Evolutionary conservation across 1,284 basidiomycete species (phyloP).

Genomic region (Earliella scabrosa): DNA sequence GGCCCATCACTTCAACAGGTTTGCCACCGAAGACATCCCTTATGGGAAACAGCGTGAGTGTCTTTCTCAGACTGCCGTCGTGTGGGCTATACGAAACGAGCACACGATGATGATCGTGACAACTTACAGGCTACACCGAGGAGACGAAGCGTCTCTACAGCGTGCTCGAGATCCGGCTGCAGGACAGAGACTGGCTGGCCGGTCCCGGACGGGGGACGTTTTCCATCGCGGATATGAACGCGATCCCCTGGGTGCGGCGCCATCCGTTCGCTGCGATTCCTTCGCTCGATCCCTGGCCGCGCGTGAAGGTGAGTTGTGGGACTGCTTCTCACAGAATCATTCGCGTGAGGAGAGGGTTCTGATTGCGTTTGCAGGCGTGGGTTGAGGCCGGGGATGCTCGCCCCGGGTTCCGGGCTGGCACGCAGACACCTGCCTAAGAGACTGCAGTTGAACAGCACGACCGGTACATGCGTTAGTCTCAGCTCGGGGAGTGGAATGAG

Average conservation of each 20-base stretch:
- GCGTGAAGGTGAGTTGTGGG: constrained; percentile 34
- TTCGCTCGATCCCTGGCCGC: constrained; percentile 44
- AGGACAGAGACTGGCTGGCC: constrained; percentile 68
- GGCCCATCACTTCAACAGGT: constrained; percentile 60
- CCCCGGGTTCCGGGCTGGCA: constrained; percentile 31
- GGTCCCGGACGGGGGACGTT: constrained; percentile 69
- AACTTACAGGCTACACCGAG: constrained; percentile 61
- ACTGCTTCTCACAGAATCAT: background rate
- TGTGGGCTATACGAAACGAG: background rate
- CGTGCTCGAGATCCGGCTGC: constrained; percentile 75
- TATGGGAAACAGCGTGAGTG: constrained; percentile 62
- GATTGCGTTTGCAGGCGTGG: constrained; percentile 28
- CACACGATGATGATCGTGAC: background rate
- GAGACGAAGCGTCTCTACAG: constrained; percentile 81
- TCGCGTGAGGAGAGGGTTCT: background rate
- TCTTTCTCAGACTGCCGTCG: background rate
- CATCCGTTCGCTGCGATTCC: constrained; percentile 51
- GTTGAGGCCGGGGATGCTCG: constrained; percentile 26
- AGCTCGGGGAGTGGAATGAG: no score
- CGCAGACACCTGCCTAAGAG: constrained; percentile 23
- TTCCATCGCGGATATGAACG: constrained; percentile 70
- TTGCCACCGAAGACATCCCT: constrained; percentile 65
- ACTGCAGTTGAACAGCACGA: background rate
- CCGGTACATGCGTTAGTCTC: no score
- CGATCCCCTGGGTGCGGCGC: constrained; percentile 57